These are phyloP conservation scores for Phytophthora colocasiae DNA, from an alignment of 352 stramenopile species.

Conservation along the genomic window DNA sequence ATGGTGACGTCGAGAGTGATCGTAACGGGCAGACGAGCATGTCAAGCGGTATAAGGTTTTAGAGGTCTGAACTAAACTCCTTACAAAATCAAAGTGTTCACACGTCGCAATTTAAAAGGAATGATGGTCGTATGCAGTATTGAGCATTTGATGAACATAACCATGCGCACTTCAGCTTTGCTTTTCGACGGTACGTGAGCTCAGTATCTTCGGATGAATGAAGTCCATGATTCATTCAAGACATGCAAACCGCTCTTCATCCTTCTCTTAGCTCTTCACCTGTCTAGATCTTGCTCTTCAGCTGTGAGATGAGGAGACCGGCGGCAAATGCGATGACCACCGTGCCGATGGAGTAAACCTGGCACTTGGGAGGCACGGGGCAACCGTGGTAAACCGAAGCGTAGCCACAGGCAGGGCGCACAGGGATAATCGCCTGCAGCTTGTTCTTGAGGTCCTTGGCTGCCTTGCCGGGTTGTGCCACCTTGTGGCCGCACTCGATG, in stretches of 20 bases:
- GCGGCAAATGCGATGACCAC: slow-evolving; percentile 65
- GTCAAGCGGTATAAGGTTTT: not conserved
- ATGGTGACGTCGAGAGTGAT: slow-evolving; percentile 12
- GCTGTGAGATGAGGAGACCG: slow-evolving; percentile 58
- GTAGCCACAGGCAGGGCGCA: slow-evolving; percentile 58
- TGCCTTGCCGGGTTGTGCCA: slow-evolving; percentile 63
- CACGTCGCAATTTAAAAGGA: slow-evolving; percentile 11
- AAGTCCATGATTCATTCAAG: slow-evolving; percentile 20
- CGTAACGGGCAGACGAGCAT: slow-evolving; percentile 19
- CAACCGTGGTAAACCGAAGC: slow-evolving; percentile 58
- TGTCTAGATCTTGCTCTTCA: slow-evolving; percentile 63
- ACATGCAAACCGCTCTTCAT: slow-evolving; percentile 13
- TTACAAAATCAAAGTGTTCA: slow-evolving; percentile 2
- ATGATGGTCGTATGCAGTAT: slow-evolving; percentile 14
- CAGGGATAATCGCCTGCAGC: slow-evolving; percentile 55
- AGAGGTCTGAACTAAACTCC: not conserved
- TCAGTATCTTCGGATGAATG: not conserved
- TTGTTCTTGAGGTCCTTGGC: slow-evolving; percentile 62
- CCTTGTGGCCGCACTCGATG: slow-evolving; percentile 72
- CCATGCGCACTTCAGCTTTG: slow-evolving; percentile 13
- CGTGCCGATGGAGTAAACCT: slow-evolving; percentile 68
- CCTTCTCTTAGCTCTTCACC: not conserved
- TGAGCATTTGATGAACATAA: slow-evolving; percentile 1
- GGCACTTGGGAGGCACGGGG: slow-evolving; percentile 73
- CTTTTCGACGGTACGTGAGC: slow-evolving; percentile 4